Base-by-base conservation (phyloP, 176 grass and related monocot species). In the Zoysia japonica region DNA sequence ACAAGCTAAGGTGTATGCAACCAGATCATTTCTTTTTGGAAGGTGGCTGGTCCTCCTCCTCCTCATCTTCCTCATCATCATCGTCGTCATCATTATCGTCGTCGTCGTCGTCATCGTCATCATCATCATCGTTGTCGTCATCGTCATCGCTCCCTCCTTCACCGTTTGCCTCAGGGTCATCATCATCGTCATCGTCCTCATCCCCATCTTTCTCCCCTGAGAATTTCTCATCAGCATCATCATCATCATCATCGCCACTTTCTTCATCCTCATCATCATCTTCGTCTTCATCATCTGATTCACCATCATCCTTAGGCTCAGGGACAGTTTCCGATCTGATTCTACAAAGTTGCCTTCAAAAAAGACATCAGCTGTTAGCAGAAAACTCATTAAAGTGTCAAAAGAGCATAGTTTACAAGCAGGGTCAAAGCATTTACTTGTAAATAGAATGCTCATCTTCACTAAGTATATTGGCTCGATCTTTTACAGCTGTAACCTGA, bases 21-120 rank as follows among this genome's bases (percentile, higher is more conserved):
- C 39, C 48, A 79, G 47, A 76, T 97, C 91, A 97, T 76, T 97
- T 97, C 76, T 89, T 97, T 89, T 93, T 93, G 64, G 86, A 71
- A 6, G 91, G 94, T 0, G 78, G 91, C 79, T 97, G 89, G 11
- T 91, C 85, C 47, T 91, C 89, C 0, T 93, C 91, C 0, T 93
- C 93, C 0, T 88, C 86, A 0, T 87, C 89, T 0, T 90, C 85
- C 0, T 87, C 88, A 0, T 91, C 93, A 0, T 83, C 86, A 0
- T 78, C 93, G 0, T 77, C 93, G 0, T 67, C 90, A 0, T 79
- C 90, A 0, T 86, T 83, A 0, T 83, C 85, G 1, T 79, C 90
- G 0, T 86, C 85, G 0, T 84, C 82, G 0, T 84, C 91, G 0
- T 62, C 82, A 0, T 88, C 80, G 0, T 81, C 88, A 15, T 70